Conservation (phyloP, 306 rosid genomes). For the Gynostemma pentaphyllum region DNA sequence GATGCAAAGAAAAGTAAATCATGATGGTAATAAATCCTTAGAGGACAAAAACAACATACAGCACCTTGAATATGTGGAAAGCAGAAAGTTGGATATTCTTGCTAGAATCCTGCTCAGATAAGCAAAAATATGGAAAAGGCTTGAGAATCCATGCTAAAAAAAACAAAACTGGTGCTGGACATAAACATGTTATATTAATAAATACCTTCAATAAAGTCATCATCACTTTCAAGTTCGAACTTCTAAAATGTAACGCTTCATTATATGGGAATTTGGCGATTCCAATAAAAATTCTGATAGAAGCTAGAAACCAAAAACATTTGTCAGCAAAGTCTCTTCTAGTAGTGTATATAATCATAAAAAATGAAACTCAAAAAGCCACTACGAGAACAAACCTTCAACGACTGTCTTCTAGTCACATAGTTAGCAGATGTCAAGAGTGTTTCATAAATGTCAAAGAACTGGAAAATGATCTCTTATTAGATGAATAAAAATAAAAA, state of each 20-base stretch:
- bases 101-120: slow-evolving; percentile 76
- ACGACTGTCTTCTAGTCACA: slow-evolving; percentile 93
- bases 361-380: slow-evolving; percentile 8
- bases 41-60: not conserved
- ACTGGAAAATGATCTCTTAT: slow-evolving; percentile 45
- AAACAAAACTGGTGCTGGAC: not conserved
- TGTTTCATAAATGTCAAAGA: slow-evolving; percentile 72
- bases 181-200: not conserved
- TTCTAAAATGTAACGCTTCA: slow-evolving; percentile 86
- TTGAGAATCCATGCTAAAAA: slow-evolving; percentile 17
- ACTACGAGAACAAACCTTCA: slow-evolving; percentile 59
- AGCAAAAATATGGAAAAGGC: slow-evolving; percentile 7
- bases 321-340: slow-evolving; percentile 13
- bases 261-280: slow-evolving; percentile 68
- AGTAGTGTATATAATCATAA: slow-evolving; percentile 6
- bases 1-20: not conserved
- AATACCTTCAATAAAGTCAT: slow-evolving; percentile 83
- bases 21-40: not conserved
- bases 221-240: slow-evolving; percentile 76
- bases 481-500: slow-evolving; percentile 15
- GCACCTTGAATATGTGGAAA: slow-evolving; percentile 97
- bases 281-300: slow-evolving; percentile 87
- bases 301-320: slow-evolving; percentile 50
- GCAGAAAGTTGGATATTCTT: slow-evolving; percentile 85
- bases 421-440: slow-evolving; percentile 84